These are phyloP conservation scores for Paraconiothyrium brasiliense DNA, from an alignment of 2,329 filamentous ascomycete genomes.

Conservation along the genomic window DNA sequence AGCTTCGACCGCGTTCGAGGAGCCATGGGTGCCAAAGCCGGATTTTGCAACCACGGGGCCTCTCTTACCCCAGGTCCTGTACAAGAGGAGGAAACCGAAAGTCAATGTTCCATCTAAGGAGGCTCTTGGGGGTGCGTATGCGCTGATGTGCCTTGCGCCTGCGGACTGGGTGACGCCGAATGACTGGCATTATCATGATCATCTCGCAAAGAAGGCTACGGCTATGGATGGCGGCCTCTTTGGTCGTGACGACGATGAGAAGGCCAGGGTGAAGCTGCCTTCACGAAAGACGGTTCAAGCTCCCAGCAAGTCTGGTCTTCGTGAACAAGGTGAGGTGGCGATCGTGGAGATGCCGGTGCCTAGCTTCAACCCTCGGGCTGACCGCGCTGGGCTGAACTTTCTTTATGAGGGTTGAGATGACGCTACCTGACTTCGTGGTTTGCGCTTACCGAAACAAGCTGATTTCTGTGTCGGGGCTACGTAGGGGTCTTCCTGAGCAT, in stretches of 20 bases:
- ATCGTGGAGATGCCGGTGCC: background rate
- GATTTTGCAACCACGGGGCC: background rate
- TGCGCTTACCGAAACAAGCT: no score
- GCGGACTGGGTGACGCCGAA: background rate
- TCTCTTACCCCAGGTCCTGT: background rate
- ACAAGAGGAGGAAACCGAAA: background rate
- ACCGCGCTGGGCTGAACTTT: background rate
- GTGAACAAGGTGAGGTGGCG: no score
- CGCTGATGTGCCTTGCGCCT: background rate
- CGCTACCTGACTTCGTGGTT: no score
- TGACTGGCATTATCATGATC: background rate
- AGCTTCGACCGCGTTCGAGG: no score
- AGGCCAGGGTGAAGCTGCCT: background rate
- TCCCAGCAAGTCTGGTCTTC: background rate
- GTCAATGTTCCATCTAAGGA: background rate
- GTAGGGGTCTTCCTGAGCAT: no score
- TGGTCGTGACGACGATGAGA: background rate
- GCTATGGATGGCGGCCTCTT: no score
- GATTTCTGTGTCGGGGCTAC: no score
- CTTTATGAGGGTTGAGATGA: no score
- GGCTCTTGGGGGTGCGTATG: background rate
- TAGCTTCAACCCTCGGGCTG: background rate
- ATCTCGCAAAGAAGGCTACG: background rate
- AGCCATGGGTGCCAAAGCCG: background rate
- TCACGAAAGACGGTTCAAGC: background rate